A percentile compares a stretch with the other conserved stretches of the same genome.
These are phyloP conservation scores for Myxozyma lipomycoides DNA, from an alignment of 805 yeast species.

Conservation along the genomic window DNA sequence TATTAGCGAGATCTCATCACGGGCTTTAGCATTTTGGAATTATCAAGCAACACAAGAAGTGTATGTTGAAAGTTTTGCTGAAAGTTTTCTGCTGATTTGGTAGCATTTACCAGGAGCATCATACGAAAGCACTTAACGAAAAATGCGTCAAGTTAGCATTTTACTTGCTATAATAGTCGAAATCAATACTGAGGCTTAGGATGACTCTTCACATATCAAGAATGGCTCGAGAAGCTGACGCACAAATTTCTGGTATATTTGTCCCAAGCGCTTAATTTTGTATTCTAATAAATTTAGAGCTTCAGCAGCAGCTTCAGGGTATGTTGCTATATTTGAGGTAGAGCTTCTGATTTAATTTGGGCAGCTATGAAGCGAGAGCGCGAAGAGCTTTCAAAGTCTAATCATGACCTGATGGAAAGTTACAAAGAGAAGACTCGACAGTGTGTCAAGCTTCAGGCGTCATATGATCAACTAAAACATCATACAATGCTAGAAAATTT, in stretches of 20 bases:
- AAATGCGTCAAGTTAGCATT: slow-evolving; percentile 6
- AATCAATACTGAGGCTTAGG: background rate
- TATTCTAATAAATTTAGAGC: slow-evolving; percentile 1
- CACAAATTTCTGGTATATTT: slow-evolving; percentile 13
- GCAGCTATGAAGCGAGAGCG: slow-evolving; percentile 3
- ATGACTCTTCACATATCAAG: slow-evolving; percentile 9
- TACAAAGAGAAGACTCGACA: slow-evolving; percentile 11
- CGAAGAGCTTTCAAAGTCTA: slow-evolving; percentile 6
- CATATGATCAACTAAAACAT: slow-evolving; percentile 17
- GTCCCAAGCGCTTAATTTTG: background rate
- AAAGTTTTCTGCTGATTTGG: background rate
- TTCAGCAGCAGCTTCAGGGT: background rate
- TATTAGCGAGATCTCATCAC: slow-evolving; percentile 11
- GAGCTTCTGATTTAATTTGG: background rate
- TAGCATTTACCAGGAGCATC: slow-evolving; percentile 16
- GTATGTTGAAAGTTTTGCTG: background rate
- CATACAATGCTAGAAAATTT: slow-evolving; percentile 3
- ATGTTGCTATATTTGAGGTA: background rate
- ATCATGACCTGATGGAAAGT: slow-evolving; percentile 5
- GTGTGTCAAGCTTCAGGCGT: slow-evolving; percentile 13
- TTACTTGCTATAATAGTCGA: background rate
- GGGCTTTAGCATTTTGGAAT: slow-evolving; percentile 19
- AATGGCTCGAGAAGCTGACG: slow-evolving; percentile 11
- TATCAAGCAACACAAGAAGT: slow-evolving; percentile 20
- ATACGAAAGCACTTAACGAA: slow-evolving; percentile 8